Base-by-base conservation (phyloP, 768 basidiomycete species). In the Lyophyllum semitale region DNA sequence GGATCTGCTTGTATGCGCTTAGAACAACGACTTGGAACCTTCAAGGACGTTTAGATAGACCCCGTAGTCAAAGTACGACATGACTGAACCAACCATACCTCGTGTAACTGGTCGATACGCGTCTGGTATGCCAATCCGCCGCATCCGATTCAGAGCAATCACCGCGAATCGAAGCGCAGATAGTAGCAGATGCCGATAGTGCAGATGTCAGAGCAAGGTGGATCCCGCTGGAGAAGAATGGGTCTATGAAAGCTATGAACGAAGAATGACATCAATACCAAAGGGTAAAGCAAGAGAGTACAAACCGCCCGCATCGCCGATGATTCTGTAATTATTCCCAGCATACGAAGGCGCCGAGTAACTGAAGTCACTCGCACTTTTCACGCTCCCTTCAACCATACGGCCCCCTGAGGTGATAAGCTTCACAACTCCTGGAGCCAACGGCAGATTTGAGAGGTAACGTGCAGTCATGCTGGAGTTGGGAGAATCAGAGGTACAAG, bases 1-100 rank as follows among this genome's bases (percentile, higher is more conserved):
- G 81, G 50, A 89, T 87, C 60, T 88, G 87, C 67, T 86, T 88
- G 67, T 87, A 88, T 59, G 85, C 85, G 59, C 85, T 87, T n/a
- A 88, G 71, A 23, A 86, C 85, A 20, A 88, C 85, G 12, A 89
- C 77, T 61, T 87, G 81, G 61, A 88, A 87, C 60, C 84, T 87
- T 51, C 2, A 40, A 37, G 33, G 20, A 20, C 11, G 32, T 18
- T 35, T 26, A 30, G 38, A 12, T 30, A n/a, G 8, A 41, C 5
- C 29, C 11, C 29, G n/a, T n/a, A 26, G 13, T 8, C 15, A 30
- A 22, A 5, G 20, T 18, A 8, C 51, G 18, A 42, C 2, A 22
- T 20, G 27, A 1, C 3, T 7, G 1, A 35, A 35, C 49, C 58
- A 35, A 35, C 49, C 58, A 23, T 62, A 81, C 83, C 83, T 78